Conservation (phyloP, 345 rosid genomes). For the Brassica carinata region DNA sequence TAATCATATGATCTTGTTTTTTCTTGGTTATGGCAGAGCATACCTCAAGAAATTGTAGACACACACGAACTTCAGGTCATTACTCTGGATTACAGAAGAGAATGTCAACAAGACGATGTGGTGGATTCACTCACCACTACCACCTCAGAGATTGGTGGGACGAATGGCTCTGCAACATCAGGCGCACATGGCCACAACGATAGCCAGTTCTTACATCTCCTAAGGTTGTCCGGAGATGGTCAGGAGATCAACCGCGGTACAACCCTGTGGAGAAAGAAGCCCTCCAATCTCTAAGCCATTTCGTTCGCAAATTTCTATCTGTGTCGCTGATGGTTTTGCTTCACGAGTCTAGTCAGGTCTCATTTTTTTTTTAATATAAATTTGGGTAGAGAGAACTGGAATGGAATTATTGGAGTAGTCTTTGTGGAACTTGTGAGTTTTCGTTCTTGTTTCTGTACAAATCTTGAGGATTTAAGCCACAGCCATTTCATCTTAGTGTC, state of each 20-base stretch:
- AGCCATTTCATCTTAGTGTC: constrained; percentile 8
- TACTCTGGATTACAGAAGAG: constrained; percentile 88
- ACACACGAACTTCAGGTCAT: constrained; percentile 84
- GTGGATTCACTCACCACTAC: constrained; percentile 90
- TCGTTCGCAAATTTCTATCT: constrained; percentile 18
- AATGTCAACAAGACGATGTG: constrained; percentile 82
- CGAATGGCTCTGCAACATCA: constrained; percentile 63
- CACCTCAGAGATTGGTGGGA: constrained; percentile 50
- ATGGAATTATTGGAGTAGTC: constrained; percentile 20
- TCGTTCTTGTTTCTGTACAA: not conserved
- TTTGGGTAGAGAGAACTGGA: constrained; percentile 19
- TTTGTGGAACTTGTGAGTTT: constrained; percentile 5
- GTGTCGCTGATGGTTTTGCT: constrained; percentile 1
- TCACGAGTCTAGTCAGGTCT: constrained; percentile 11
- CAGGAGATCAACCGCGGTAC: constrained; percentile 88
- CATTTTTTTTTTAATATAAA: not conserved
- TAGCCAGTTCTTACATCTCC: constrained; percentile 68
- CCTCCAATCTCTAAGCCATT: constrained; percentile 24
- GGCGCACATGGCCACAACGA: constrained; percentile 36
- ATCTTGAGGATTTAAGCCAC: constrained; percentile 5
- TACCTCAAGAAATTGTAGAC: constrained; percentile 86
- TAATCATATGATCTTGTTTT: constrained; percentile 21
- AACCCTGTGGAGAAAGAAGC: constrained; percentile 84
- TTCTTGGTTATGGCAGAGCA: constrained; percentile 62
- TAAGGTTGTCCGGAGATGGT: constrained; percentile 76